A percentile compares a stretch with the other conserved stretches of the same genome.
phyloP scores from a whole-genome alignment of 208 protist species.

The Zelonia costaricensis region DNA sequence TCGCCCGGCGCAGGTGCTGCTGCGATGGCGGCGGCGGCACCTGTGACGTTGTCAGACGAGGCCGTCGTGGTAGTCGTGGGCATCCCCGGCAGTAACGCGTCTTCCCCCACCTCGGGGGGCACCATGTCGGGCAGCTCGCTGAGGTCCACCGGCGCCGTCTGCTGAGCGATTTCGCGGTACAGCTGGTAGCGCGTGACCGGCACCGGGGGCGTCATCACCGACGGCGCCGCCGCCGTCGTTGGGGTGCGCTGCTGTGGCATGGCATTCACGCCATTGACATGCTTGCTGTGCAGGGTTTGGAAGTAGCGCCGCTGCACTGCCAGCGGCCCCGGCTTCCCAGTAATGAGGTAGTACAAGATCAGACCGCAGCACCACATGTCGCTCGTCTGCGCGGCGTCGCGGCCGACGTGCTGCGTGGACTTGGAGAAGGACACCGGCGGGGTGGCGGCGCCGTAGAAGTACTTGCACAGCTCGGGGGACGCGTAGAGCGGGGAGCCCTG shows the following conservation, averaged over 20 bases:
- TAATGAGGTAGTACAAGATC: constrained; percentile 78
- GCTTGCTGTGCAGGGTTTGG: constrained; percentile 19
- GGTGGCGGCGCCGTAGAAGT: constrained; percentile 54
- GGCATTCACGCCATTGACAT: too few relatives aligned
- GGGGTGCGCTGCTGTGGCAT: not conserved
- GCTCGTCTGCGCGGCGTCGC: constrained; percentile 30
- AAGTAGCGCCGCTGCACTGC: constrained; percentile 48
- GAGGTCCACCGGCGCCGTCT: constrained; percentile 44
- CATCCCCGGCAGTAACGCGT: not conserved
- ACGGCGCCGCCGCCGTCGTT: not conserved
- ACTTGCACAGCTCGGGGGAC: constrained; percentile 83
- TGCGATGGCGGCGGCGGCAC: too few relatives aligned
- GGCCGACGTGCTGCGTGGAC: constrained; percentile 13
- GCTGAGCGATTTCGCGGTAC: constrained; percentile 64
- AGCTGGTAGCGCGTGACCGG: constrained; percentile 64
- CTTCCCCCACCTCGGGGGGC: not conserved
- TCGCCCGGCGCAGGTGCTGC: not conserved
- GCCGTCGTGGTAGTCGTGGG: too few relatives aligned
- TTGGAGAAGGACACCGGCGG: constrained; percentile 20
- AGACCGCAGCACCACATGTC: constrained; percentile 89
- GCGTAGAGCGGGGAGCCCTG: constrained; percentile 86
- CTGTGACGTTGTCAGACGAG: too few relatives aligned
- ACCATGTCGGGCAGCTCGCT: constrained; percentile 49
- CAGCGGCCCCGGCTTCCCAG: constrained; percentile 51
- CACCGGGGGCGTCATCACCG: constrained; percentile 5